Base-by-base conservation (phyloP, 2,329 filamentous ascomycete genomes). In the Penicillium sp. region DNA sequence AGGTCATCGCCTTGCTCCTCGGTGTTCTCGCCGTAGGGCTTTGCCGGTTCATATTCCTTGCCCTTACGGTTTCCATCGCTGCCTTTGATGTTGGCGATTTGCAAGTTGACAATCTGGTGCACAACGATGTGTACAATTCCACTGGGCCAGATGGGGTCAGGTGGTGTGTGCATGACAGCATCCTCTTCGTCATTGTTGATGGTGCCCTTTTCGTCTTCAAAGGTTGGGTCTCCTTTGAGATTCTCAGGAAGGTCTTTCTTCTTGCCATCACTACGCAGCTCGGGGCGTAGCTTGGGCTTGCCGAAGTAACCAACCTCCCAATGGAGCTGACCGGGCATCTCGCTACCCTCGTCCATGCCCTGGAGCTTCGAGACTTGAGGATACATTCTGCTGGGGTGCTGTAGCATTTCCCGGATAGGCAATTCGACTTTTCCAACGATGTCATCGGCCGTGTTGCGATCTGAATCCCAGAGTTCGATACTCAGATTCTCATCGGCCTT, bases 231-330 rank as follows among this genome's bases (percentile, higher is more conserved):
- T 62, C 93, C 83, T 55, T 85, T 85, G 31, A 97, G 82, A 52
- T 86, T 83, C 54, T 87, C 82, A 2, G 91, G 91, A 3, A 97
- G 80, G 55, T 83, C 87, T 55, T 86, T 82, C 70, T 96, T 89
- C 75, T 91, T 91, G 42, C 93, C 93, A 68, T 95, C 90, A 0
- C 92, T 96, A 39, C 91, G 84, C 43, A 97, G 81, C 11, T 91
- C 91, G 59, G 87, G 85, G 50, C 93, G 84, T 76, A 97, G 92
- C 62, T 92, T 86, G 1, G 92, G 91, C 77, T 96, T 97, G 64
- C 88, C 87, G 65, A 97, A 97, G 77, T 89, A 97, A 6, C 93
- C 94, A 44, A 97, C 91, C 72, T 97, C 93, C 93, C 93, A 97
- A 69, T 95, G 87, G 38, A 99, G 82, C 68, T 96, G 88, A 27